phyloP scores from a whole-genome alignment of 2,329 filamentous ascomycete genomes.

The Aspergillus hortae region DNA sequence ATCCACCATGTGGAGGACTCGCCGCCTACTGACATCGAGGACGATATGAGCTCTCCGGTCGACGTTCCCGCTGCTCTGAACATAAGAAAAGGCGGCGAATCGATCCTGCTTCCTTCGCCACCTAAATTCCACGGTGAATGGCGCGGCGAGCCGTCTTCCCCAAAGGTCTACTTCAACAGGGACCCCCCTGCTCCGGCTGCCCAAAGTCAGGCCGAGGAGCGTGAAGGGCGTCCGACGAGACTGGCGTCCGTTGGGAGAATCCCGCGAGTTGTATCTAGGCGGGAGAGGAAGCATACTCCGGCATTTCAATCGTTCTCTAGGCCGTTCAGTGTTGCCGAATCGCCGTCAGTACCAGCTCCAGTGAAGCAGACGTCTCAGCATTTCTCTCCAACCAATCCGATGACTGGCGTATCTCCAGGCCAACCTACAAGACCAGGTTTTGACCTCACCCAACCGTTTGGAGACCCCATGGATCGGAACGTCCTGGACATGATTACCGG shows the following conservation, averaged over 20 bases:
- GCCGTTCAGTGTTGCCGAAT: slow-evolving; percentile 60
- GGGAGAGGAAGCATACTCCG: slow-evolving; percentile 59
- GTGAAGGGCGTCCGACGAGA: slow-evolving; percentile 54
- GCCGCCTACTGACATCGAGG: slow-evolving; percentile 37
- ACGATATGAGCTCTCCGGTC: slow-evolving; percentile 11
- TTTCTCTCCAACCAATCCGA: slow-evolving; percentile 18
- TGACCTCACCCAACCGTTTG: slow-evolving; percentile 31
- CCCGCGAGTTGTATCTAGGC: slow-evolving; percentile 70
- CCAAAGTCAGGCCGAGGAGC: slow-evolving; percentile 12
- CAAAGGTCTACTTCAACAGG: slow-evolving; percentile 35
- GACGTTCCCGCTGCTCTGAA: slow-evolving; percentile 27
- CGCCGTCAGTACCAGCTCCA: slow-evolving; percentile 37
- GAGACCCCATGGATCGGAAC: slow-evolving; percentile 27
- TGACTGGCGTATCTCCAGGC: not conserved
- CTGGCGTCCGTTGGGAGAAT: slow-evolving; percentile 82
- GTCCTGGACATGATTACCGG: slow-evolving; percentile 33
- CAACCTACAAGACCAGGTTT: slow-evolving; percentile 7
- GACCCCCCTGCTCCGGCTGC: slow-evolving; percentile 15
- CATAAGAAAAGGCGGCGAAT: slow-evolving; percentile 32
- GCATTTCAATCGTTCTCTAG: slow-evolving; percentile 81
- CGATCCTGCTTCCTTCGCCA: slow-evolving; percentile 42
- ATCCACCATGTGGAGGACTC: slow-evolving; percentile 37
- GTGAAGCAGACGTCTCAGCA: slow-evolving; percentile 14
- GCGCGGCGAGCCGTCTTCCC: slow-evolving; percentile 28
- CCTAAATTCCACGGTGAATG: slow-evolving; percentile 35